A percentile compares a stretch with the other conserved stretches of the same genome.
phyloP scores from a whole-genome alignment of 129 eudicot genomes.

The Rutidosis leptorrhynchoides region DNA sequence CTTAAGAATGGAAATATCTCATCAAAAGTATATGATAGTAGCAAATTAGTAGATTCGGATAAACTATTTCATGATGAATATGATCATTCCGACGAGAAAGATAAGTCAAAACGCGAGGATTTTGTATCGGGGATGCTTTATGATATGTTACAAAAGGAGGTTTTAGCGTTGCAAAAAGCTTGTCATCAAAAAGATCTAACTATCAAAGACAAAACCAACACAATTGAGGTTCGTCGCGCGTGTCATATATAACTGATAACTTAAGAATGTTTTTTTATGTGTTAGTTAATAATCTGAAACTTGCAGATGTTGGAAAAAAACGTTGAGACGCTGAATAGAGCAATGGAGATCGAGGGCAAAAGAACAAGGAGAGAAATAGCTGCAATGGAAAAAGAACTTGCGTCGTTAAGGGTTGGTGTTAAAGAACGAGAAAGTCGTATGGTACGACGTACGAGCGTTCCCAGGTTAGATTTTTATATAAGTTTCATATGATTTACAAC shows the following conservation, averaged over 20 bases:
- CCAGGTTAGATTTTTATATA: conserved; percentile 36
- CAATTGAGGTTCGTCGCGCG: conserved; percentile 66
- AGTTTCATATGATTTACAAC: background rate
- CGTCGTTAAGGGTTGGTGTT: conserved; percentile 51
- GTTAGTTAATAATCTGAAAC: background rate
- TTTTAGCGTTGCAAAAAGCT: conserved; percentile 61
- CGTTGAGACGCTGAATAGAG: conserved; percentile 76
- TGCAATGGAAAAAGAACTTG: conserved; percentile 80
- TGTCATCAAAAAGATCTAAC: conserved; percentile 74
- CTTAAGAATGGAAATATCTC: conserved; percentile 38
- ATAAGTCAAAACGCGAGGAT: conserved; percentile 51
- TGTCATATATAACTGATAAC: background rate
- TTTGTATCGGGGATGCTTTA: conserved; percentile 74
- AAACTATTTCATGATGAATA: conserved; percentile 23
- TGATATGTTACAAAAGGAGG: conserved; percentile 93
- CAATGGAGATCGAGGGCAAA: conserved; percentile 87
- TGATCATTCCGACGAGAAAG: conserved; percentile 30
- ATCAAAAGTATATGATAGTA: conserved; percentile 46
- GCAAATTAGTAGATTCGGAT: conserved; percentile 37
- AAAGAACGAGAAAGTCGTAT: conserved; percentile 51
- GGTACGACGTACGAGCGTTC: conserved; percentile 39
- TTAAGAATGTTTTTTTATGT: background rate
- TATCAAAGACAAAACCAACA: conserved; percentile 70
- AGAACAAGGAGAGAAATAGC: conserved; percentile 84
- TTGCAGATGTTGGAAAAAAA: conserved; percentile 69